Evolutionary conservation across 169 alveolate species (phyloP).

Genomic region (Cryptosporidium bovis): DNA sequence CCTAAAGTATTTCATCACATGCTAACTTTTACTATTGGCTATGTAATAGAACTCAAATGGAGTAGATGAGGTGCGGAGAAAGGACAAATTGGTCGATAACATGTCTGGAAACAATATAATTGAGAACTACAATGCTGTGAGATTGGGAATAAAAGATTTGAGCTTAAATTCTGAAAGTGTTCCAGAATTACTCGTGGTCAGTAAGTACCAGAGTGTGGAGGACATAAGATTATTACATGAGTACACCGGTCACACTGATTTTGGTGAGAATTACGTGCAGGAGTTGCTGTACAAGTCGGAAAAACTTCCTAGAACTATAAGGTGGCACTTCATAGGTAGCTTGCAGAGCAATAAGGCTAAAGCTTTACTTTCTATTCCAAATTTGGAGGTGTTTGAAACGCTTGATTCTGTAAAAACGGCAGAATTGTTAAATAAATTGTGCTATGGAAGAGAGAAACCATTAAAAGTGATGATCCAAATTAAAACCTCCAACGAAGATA

Average conservation of each 20-base stretch:
- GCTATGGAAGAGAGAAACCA: slow-evolving; percentile 48
- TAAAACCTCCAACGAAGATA: slow-evolving; percentile 87
- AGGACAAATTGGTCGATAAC: not conserved
- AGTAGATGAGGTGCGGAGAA: not conserved
- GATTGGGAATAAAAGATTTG: not conserved
- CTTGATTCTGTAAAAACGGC: slow-evolving; percentile 91
- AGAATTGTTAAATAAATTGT: slow-evolving; percentile 82
- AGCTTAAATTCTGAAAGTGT: slow-evolving; percentile 3
- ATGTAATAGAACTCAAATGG: too few species aligned
- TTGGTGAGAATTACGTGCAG: slow-evolving; percentile 94
- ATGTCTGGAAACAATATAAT: slow-evolving; percentile 26
- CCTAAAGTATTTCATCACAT: too few species aligned
- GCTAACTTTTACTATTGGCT: too few species aligned
- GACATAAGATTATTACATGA: slow-evolving; percentile 40
- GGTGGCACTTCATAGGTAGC: slow-evolving; percentile 96
- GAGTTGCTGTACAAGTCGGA: slow-evolving; percentile 89
- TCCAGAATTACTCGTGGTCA: slow-evolving; percentile 54
- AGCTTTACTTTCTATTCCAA: slow-evolving; percentile 83
- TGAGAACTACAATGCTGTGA: slow-evolving; percentile 19
- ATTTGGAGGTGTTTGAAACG: slow-evolving; percentile 88
- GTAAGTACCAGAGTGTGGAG: slow-evolving; percentile 49
- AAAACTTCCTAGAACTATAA: slow-evolving; percentile 86
- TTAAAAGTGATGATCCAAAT: slow-evolving; percentile 88
- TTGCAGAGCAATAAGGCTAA: slow-evolving; percentile 92
- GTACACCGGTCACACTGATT: slow-evolving; percentile 85